Base-by-base conservation (phyloP, 2,329 filamentous ascomycete species). In the Pseudogymnoascus sp. region DNA sequence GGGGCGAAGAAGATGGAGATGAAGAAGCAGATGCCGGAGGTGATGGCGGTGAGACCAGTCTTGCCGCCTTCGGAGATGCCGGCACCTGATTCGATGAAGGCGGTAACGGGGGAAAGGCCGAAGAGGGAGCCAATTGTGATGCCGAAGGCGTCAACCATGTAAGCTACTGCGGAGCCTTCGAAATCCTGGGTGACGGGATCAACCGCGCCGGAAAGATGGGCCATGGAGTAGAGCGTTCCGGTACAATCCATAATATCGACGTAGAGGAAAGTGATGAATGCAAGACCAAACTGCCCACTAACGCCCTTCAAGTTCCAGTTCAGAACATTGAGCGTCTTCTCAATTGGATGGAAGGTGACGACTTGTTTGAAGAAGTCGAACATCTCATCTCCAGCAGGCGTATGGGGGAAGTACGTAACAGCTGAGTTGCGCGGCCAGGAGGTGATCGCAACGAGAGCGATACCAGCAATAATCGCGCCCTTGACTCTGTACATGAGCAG, bases 281-380 rank as follows among this genome's bases (percentile, higher is more conserved):
- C 91, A 58, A 94, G 79, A 28, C 87, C 89, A 69, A 95, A 95
- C 70, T 94, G 86, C 3, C 84, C 84, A 9, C 87, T 86, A 4
- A 78, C 78, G 6, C 67, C 69, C 7, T 80, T 76, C 22, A 95
- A 78, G 67, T 88, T 77, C 87, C 89, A 96, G 62, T 90, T 77
- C 70, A 91, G 88, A 1, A 86, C 90, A 35, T 79, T 81, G 12
- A 95, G 79, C 4, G 83, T 86, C 57, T 82, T 81, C 64, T 80
- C 71, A 70, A 96, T 95, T 5, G 85, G 82, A 70, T 93, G 90
- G 78, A 96, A 94, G 22, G 86, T 86, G 41, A 93, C 90, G 2
- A 96, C 89, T 71, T 91, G 82, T 73, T 89, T 91, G 82, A 96
- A 96, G 75, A 95, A 96, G 68, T 92, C 79, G 73, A 95, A 96